Percentiles rank a stretch among this genome's conserved stretches.
phyloP scores from a whole-genome alignment of 768 basidiomycete genomes.

The Hypsizygus marmoreus region DNA sequence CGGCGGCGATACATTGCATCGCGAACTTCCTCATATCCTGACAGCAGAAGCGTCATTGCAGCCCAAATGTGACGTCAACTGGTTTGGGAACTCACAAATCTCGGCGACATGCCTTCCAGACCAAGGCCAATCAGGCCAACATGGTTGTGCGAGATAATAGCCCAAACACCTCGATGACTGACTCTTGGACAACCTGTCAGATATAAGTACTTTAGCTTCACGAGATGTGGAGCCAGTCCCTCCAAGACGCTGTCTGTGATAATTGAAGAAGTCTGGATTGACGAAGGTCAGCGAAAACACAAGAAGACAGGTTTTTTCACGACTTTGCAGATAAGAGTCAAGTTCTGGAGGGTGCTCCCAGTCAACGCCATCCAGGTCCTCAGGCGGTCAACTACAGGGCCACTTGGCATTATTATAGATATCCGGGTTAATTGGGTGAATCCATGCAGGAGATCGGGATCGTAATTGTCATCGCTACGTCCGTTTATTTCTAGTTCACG shows the following conservation, averaged over 20 bases:
- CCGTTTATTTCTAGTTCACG: conserved; percentile 75
- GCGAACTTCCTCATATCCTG: conserved; percentile 59
- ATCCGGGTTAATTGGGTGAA: conserved; percentile 59
- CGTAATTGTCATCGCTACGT: conserved; percentile 54
- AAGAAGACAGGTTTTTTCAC: conserved; percentile 11
- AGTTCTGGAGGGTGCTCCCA: conserved; percentile 47
- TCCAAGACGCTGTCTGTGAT: conserved; percentile 61
- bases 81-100: conserved; percentile 47
- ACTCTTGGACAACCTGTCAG: conserved; percentile 72
- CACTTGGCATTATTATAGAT: conserved; percentile 75
- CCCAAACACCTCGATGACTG: conserved; percentile 59
- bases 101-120: conserved; percentile 61
- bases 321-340: conserved; percentile 76
- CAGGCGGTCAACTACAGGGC: conserved; percentile 50
- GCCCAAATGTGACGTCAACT: not conserved
- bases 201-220: conserved; percentile 54
- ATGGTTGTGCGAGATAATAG: conserved; percentile 46
- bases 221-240: conserved; percentile 49
- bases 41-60: not conserved
- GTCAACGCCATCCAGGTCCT: conserved; percentile 51
- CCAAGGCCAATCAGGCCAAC: conserved; percentile 54
- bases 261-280: conserved; percentile 51
- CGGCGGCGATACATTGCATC: conserved; percentile 31
- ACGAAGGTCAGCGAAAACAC: not conserved
- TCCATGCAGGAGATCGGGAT: conserved; percentile 48